Base-by-base conservation (phyloP, 169 alveolate species). In the Plasmodium chabaudi region DNA sequence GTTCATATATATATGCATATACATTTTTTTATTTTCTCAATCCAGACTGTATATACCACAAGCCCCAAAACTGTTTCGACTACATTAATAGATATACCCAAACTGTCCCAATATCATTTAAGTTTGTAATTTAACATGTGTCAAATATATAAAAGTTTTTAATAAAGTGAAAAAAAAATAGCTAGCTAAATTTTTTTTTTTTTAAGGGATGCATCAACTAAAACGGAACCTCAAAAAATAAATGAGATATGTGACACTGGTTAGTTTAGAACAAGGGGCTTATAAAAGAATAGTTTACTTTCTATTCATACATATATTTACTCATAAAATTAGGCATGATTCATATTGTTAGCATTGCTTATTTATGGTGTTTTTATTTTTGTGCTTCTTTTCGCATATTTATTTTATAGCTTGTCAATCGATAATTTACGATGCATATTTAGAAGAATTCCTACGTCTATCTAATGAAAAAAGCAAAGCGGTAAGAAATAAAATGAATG, bases 161-260 rank as follows among this genome's bases (percentile, higher is more conserved):
- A 5, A 15, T 23, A 65, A 19, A 27, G 72, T 2, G 19, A 51
- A 51, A 51, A 51, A 51, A 51, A 51, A 51, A 13, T 25, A 70
- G 56, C 21, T 25, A 44, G 17, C 5, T 55, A 27, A 27, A 61
- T 59, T 13, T 47, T 39, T 63, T 53, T 51, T 79, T 70, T 46
- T 60, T 17, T 10, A 51, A 82, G 90, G 65, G 90, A 82, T 70
- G 90, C 51, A 56, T 69, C 64, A 13, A 82, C 90, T 9, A 82
- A 82, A 51, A 82, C 90, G 17, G 90, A 65, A 21, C 90, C 90
- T 23, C 90, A 82, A 56, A 82, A 82, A 67, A 68, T 82, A 44
- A 68, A 82, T 42, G 90, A 82, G 56, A 82, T 82, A 42, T 65
- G 90, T 59, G 90, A 82, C 72, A 82, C 90, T 23, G 90, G 90